These are phyloP conservation scores for Potentilla sterilis DNA, from an alignment of 306 rosid species.

Conservation along the genomic window DNA sequence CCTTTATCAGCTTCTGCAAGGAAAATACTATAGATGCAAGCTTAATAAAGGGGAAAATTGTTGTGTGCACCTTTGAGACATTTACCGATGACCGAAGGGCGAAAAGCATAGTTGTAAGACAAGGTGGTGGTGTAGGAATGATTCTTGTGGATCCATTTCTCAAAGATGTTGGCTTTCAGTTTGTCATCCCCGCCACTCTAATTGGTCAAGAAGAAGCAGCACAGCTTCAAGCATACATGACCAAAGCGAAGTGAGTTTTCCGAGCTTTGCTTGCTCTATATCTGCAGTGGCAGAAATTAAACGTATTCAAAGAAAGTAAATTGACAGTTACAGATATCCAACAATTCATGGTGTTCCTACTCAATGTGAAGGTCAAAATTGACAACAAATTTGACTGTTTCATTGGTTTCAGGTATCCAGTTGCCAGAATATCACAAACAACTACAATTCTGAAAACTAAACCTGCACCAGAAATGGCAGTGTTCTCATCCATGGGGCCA, in stretches of 20 bases:
- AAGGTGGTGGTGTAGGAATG: constrained; percentile 75
- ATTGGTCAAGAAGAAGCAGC: constrained; percentile 56
- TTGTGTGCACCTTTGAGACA: constrained; percentile 52
- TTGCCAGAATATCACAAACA: constrained; percentile 50
- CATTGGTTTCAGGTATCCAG: constrained; percentile 47
- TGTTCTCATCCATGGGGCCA: constrained; percentile 67
- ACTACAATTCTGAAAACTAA: constrained; percentile 39
- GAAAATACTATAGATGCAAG: constrained; percentile 46
- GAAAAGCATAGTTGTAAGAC: constrained; percentile 37
- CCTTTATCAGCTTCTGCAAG: constrained; percentile 58
- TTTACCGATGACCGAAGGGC: constrained; percentile 32
- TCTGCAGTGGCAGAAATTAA: not conserved
- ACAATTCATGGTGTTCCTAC: not conserved
- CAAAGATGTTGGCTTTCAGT: constrained; percentile 55
- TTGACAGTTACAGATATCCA: not conserved
- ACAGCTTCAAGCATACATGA: constrained; percentile 60
- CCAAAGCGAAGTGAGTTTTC: constrained; percentile 51
- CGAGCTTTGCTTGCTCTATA: not conserved
- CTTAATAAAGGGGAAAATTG: constrained; percentile 59
- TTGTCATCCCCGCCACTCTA: constrained; percentile 55
- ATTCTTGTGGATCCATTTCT: constrained; percentile 59
- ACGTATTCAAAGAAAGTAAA: not conserved
- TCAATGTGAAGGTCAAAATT: not conserved
- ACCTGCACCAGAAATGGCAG: constrained; percentile 67
- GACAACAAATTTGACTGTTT: constrained; percentile 15